Evolutionary conservation across 2,329 filamentous ascomycete genomes (phyloP), one percentile per base, ranked within the genome.

Genomic region (Aspergillus ustus): DNA sequence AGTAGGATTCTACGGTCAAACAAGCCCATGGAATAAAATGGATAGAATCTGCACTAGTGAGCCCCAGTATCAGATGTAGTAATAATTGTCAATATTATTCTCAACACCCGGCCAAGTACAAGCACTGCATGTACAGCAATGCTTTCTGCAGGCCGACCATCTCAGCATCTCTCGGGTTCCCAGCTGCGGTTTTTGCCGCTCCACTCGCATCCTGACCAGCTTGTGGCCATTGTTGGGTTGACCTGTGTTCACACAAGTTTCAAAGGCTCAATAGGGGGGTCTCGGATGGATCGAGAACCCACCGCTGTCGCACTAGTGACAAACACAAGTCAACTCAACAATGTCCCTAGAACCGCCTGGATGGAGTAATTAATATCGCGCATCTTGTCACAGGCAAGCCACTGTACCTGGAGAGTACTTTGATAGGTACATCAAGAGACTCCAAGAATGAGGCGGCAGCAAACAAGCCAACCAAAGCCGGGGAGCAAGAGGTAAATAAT

Each of bases 291-390:
- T 57, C 56, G 52, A 52, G 63, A 66, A 63, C 45, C 57, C 62
- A 67, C 66, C 65, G 59, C 65, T 66, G 67, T 67, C 67, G 63
- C 67, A 69, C 67, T 67, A 69, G 64, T 69, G 67, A 69, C 67
- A 67, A 69, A 69, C 67, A 69, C 57, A 65, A 61, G 34, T 66
- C 62, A 62, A 62, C 60, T 52, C 60, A 63, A 52, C 59, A 54
- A 62, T 62, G 56, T 60, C 59, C 55, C 28, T 22, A 25, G 8
- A 37, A 34, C 40, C 46, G 45, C n/a, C 20, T 54, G 20, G 15
- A 20, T 20, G 11, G 25, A 46, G 57, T 62, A 60, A 60, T 58
- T 60, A 55, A 59, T 59, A 63, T 62, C 59, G 55, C 57, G 49
- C 61, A 52, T 53, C 46, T 57, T 43, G 40, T 25, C 19, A 53